phyloP scores from a whole-genome alignment of 1,139 yeast species.

The Magnusiomyces suaveolens region DNA sequence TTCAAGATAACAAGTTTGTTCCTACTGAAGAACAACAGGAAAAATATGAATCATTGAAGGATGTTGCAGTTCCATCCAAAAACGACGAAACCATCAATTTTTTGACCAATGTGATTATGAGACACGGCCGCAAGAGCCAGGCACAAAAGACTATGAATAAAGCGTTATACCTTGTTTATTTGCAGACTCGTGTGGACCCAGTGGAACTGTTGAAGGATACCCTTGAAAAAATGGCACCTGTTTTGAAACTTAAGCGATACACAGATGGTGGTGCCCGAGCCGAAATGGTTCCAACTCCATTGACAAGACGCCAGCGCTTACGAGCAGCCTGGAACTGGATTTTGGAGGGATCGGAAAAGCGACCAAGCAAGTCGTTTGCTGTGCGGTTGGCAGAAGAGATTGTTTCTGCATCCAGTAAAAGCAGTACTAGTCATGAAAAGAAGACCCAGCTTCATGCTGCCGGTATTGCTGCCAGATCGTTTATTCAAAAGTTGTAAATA shows the following conservation, averaged over 20 bases:
- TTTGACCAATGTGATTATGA: constrained; percentile 81
- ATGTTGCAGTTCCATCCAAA: constrained; percentile 49
- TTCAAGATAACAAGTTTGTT: constrained; percentile 18
- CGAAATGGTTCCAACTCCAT: constrained; percentile 69
- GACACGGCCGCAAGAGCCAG: constrained; percentile 75
- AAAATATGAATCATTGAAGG: constrained; percentile 44
- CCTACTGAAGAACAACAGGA: constrained; percentile 54
- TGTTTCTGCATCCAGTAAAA: constrained; percentile 64
- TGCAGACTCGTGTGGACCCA: constrained; percentile 67
- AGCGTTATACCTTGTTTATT: constrained; percentile 72
- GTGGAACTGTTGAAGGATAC: constrained; percentile 63
- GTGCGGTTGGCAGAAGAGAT: constrained; percentile 90
- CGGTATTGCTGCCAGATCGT: constrained; percentile 47
- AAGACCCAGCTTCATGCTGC: constrained; percentile 72
- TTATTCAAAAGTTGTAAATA: constrained; percentile 26
- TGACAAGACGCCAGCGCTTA: constrained; percentile 70
- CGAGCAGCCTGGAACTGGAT: constrained; percentile 88
- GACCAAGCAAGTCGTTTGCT: constrained; percentile 70
- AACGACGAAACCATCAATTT: constrained; percentile 66
- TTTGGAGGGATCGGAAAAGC: constrained; percentile 68
- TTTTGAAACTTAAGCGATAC: constrained; percentile 66
- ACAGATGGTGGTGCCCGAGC: constrained; percentile 84
- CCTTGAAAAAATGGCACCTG: constrained; percentile 75
- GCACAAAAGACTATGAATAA: constrained; percentile 68
- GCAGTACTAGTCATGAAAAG: constrained; percentile 76